These are phyloP conservation scores for Lachnellula suecica DNA, from an alignment of 2,329 filamentous ascomycete species.

Conservation along the genomic window DNA sequence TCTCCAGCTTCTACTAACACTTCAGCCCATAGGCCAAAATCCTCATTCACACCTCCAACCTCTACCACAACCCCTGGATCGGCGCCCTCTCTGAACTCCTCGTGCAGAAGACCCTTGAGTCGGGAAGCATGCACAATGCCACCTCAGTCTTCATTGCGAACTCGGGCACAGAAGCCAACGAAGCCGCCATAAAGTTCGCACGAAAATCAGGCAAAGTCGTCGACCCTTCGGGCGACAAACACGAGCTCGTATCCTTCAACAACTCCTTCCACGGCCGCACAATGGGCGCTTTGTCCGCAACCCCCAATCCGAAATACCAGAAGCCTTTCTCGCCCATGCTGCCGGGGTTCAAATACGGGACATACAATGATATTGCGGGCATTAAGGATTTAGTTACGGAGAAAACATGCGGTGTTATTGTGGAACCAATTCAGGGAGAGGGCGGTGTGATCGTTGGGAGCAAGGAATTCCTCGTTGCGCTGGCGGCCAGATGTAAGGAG, in stretches of 20 bases:
- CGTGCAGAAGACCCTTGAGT: conserved; percentile 75
- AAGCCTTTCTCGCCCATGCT: conserved; percentile 93
- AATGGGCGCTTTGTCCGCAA: conserved; percentile 93
- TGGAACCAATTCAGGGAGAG: conserved; percentile 97
- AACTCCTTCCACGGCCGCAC: conserved; percentile 95
- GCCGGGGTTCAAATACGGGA: conserved; percentile 85
- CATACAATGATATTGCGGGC: conserved; percentile 75
- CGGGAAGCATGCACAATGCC: conserved; percentile 80
- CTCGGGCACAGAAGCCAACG: conserved; percentile 94
- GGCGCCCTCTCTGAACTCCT: conserved; percentile 84
- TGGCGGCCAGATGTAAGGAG: conserved; percentile 81
- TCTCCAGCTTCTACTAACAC: background rate
- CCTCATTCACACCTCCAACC: conserved; percentile 88
- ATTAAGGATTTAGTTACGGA: conserved; percentile 76
- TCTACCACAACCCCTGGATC: conserved; percentile 97
- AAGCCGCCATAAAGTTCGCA: conserved; percentile 95
- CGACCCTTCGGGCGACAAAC: conserved; percentile 70
- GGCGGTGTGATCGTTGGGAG: conserved; percentile 85
- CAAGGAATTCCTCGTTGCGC: conserved; percentile 77
- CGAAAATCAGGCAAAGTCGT: conserved; percentile 81
- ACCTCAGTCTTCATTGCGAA: conserved; percentile 89
- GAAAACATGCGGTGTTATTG: conserved; percentile 87
- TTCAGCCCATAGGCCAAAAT: conserved; percentile 56
- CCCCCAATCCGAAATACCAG: conserved; percentile 97
- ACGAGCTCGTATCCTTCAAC: conserved; percentile 86